A percentile compares a stretch with the other conserved stretches of the same genome.
Evolutionary conservation across 371 early-diverging fungal species (phyloP).

Genomic region (Mortierella polycephala): DNA sequence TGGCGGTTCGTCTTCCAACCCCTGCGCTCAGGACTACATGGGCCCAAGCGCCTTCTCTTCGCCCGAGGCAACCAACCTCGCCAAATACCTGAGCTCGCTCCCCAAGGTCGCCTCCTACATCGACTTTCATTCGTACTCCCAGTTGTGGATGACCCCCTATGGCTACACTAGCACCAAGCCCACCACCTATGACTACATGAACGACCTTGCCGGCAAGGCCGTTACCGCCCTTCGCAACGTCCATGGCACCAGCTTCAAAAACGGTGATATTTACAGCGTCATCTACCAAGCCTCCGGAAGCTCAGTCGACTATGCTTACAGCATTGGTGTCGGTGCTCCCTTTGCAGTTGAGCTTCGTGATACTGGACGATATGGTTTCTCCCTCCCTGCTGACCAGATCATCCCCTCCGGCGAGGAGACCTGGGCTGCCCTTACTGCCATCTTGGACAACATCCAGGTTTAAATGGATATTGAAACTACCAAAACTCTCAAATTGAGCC

Average conservation of each 20-base stretch:
- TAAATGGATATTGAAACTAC: neutral
- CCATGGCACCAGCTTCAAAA: constrained; percentile 23
- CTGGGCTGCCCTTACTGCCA: constrained; percentile 34
- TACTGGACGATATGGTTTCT: constrained; percentile 60
- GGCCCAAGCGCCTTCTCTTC: constrained; percentile 63
- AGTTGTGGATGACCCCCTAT: constrained; percentile 45
- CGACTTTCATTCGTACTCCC: constrained; percentile 48
- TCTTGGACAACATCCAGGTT: constrained; percentile 27
- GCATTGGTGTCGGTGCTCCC: constrained; percentile 56
- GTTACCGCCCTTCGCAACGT: constrained; percentile 23
- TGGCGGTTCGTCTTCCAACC: constrained; percentile 60
- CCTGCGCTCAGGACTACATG: constrained; percentile 64
- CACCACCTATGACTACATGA: constrained; percentile 36
- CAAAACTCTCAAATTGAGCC: no score
- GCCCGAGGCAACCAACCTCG: constrained; percentile 62
- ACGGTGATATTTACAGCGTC: constrained; percentile 58
- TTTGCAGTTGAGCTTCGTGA: constrained; percentile 70
- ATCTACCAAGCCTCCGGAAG: constrained; percentile 61
- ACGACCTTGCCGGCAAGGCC: constrained; percentile 29
- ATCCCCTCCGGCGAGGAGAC: constrained; percentile 61
- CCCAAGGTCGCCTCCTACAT: constrained; percentile 55
- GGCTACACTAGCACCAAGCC: constrained; percentile 38
- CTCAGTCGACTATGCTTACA: constrained; percentile 59
- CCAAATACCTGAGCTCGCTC: constrained; percentile 53
- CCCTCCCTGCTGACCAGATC: constrained; percentile 60